A percentile compares a stretch with the other conserved stretches of the same genome.
These are phyloP conservation scores for Diaporthe ampelina DNA, from an alignment of 2,329 filamentous ascomycete species.

Conservation along the genomic window DNA sequence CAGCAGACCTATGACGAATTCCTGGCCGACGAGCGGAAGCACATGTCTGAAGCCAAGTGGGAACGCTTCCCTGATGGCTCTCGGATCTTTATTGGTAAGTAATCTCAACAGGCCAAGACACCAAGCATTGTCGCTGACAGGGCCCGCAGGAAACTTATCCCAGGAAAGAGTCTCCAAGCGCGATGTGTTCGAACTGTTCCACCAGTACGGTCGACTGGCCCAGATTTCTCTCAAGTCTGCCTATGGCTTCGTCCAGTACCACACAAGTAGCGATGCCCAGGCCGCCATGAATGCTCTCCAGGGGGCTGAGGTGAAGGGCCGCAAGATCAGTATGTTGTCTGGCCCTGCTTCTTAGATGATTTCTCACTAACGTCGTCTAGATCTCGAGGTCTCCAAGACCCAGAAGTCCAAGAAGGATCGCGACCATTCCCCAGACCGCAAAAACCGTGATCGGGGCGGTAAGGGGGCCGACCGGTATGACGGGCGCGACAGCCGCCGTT, in stretches of 20 bases:
- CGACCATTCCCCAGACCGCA: constrained; percentile 72
- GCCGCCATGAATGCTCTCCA: constrained; percentile 84
- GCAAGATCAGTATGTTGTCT: constrained; percentile 86
- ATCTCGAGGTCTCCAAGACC: constrained; percentile 90
- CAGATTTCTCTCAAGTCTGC: constrained; percentile 98
- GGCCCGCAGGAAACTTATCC: constrained; percentile 81
- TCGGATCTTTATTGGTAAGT: constrained; percentile 83
- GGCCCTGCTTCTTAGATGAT: not conserved
- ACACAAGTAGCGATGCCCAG: constrained; percentile 80
- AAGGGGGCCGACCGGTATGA: constrained; percentile 64
- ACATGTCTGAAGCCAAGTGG: constrained; percentile 85
- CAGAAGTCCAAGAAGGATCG: constrained; percentile 78
- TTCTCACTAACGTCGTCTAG: constrained; percentile 61
- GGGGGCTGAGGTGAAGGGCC: constrained; percentile 85
- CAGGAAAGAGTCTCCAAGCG: constrained; percentile 94
- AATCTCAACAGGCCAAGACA: constrained; percentile 33
- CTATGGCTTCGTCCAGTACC: constrained; percentile 96
- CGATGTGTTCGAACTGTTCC: constrained; percentile 93
- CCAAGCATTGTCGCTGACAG: constrained; percentile 3
- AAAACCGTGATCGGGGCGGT: constrained; percentile 53
- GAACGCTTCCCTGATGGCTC: constrained; percentile 84
- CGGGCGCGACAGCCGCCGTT: constrained; percentile 61
- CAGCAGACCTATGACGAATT: constrained; percentile 81
- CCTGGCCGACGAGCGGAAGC: constrained; percentile 78
- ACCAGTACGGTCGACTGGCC: constrained; percentile 85